These are phyloP conservation scores for Botryosphaeria dothidea DNA, from an alignment of 2,329 filamentous ascomycete species.

Conservation along the genomic window DNA sequence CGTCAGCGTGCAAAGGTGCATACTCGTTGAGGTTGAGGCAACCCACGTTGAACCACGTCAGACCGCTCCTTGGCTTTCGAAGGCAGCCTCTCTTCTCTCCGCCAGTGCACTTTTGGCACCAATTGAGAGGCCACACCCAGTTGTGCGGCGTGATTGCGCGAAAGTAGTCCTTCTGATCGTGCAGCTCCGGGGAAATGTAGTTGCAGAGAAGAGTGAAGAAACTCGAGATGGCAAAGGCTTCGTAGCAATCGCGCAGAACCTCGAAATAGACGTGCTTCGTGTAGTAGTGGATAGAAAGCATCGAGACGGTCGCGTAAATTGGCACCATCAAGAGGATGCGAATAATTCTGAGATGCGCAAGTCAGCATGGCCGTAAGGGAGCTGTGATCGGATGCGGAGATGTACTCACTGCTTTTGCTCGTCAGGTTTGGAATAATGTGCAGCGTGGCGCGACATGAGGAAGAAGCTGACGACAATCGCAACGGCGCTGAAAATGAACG, in stretches of 20 bases:
- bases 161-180: slow-evolving; percentile 82
- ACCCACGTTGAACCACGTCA: slow-evolving; percentile 83
- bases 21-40: neutral
- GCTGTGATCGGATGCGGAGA: slow-evolving; percentile 18
- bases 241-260: slow-evolving; percentile 81
- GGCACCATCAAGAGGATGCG: slow-evolving; percentile 88
- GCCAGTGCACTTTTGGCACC: slow-evolving; percentile 70
- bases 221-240: slow-evolving; percentile 82
- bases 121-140: slow-evolving; percentile 75
- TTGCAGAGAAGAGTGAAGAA: slow-evolving; percentile 84
- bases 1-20: slow-evolving; percentile 23
- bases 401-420: slow-evolving; percentile 59
- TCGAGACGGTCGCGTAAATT: slow-evolving; percentile 73
- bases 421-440: slow-evolving; percentile 59
- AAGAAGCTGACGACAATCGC: slow-evolving; percentile 53
- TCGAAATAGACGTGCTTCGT: slow-evolving; percentile 78
- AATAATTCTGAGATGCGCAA: slow-evolving; percentile 63
- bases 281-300: slow-evolving; percentile 74
- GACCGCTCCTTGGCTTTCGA: slow-evolving; percentile 72
- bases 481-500: slow-evolving; percentile 54
- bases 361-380: neutral
- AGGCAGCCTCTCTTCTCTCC: slow-evolving; percentile 66
- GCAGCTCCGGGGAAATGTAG: slow-evolving; percentile 74
- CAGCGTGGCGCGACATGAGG: slow-evolving; percentile 59
- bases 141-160: slow-evolving; percentile 65